Base-by-base conservation (phyloP, 768 basidiomycete species). In the Exidia glandulosa region DNA sequence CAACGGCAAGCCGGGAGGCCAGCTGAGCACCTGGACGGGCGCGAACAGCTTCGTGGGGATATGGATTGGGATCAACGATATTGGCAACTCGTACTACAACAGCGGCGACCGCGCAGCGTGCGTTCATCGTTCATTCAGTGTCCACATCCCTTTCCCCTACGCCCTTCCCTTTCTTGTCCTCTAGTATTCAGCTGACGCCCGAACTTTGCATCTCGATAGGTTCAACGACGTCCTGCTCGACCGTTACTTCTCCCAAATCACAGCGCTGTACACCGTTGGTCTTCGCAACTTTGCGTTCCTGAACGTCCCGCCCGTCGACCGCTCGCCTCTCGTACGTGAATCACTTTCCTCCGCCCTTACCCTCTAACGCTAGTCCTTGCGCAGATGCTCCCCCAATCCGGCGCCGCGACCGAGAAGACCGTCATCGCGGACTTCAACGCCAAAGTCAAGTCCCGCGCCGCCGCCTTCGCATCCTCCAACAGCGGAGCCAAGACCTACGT, bases 61-160 rank as follows among this genome's bases (percentile, higher is more conserved):
- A n/a, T 87, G 78, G 77, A 85, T 88, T 60, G 86, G 86, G 1
- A 82, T 87, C 63, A 87, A 87, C 64, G 86, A 87, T 64, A 77
- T 87, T 65, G 67, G 80, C 31, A 80, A 80, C 64, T 81, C 78
- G 57, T 83, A 75, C 60, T 77, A 74, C 56, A 23, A 69, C 57
- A 62, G 71, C 31, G 83, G 81, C 0, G 75, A 79, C 64, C 75
- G 80, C 27, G 69, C 64, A 56, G 78, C 79, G 81, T 82, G 64
- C 58, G 81, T 71, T 2, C 54, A 4, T 10, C 36, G n/a, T n/a
- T n/a, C n/a, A n/a, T n/a, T n/a, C n/a, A n/a, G n/a, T n/a, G n/a
- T n/a, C n/a, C n/a, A n/a, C n/a, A n/a, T n/a, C n/a, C n/a, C n/a
- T n/a, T n/a, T n/a, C n/a, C n/a, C n/a, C n/a, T n/a, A n/a, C 25